A percentile compares a stretch with the other conserved stretches of the same genome.
Conservation (phyloP, 2,329 filamentous ascomycete genomes). For the Claviceps monticola region DNA sequence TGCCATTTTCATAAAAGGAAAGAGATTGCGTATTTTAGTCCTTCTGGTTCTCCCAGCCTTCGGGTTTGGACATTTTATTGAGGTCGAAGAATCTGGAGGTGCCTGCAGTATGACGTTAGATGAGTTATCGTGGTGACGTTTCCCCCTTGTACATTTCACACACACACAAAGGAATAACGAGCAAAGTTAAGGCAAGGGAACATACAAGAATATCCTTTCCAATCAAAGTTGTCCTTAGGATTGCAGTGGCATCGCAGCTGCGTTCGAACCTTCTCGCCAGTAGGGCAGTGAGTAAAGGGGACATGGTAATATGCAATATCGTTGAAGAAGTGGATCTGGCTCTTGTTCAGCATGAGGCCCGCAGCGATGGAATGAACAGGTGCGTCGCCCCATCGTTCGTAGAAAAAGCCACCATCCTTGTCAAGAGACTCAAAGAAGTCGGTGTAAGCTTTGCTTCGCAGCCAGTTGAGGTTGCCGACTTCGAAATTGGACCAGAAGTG, state of each 20-base stretch:
- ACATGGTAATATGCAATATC: constrained; percentile 98
- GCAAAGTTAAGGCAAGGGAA: neutral
- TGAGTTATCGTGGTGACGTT: no score
- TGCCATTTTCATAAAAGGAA: neutral
- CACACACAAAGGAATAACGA: neutral
- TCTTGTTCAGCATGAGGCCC: constrained; percentile 72
- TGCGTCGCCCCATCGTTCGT: constrained; percentile 95
- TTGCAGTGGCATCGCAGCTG: constrained; percentile 91
- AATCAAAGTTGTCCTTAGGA: constrained; percentile 95
- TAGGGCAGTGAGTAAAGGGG: constrained; percentile 95
- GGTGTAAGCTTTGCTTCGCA: constrained; percentile 74
- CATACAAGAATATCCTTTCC: constrained; percentile 97
- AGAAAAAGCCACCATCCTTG: constrained; percentile 91
- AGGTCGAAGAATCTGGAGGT: constrained; percentile 77
- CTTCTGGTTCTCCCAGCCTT: constrained; percentile 51
- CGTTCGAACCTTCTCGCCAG: constrained; percentile 67
- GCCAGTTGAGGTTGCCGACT: constrained; percentile 85
- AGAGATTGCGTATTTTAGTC: neutral
- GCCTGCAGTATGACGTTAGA: constrained; percentile 13
- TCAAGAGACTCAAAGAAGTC: constrained; percentile 88
- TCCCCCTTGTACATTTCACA: no score
- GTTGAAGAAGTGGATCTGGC: constrained; percentile 96
- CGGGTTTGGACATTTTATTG: constrained; percentile 68
- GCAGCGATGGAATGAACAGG: constrained; percentile 97
- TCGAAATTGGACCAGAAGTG: constrained; percentile 99